Base-by-base conservation (phyloP, 2,329 filamentous ascomycete genomes). In the Colletotrichum sojae region DNA sequence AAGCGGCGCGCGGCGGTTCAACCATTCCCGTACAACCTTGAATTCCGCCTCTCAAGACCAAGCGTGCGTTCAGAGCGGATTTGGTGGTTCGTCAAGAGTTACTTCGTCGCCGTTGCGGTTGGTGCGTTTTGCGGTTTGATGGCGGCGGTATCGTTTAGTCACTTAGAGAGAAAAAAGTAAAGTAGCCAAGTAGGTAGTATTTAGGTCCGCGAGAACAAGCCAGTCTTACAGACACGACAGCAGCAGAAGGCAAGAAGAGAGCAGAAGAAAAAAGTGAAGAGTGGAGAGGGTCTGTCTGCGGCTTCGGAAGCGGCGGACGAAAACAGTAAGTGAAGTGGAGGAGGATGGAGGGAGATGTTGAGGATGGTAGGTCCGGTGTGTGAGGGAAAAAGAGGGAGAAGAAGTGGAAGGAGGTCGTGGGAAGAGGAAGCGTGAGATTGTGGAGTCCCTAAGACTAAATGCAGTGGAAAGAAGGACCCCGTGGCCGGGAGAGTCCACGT, bases 381-480 rank as follows among this genome's bases (percentile, higher is more conserved):
- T 63, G 64, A 68, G 67, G 67, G 64, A 63, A 63, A 70, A 70
- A 63, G 57, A 48, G 31, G 58, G 27, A 58, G 64, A 68, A 68
- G 67, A 63, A 15, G 53, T n/a, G 57, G 53, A 58, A 70, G 57
- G 43, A 52, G 53, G 64, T 51, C 31, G 46, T 63, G 54, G 51
- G 63, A 43, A 27, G 45, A 58, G 48, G 18, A 70, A n/a, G 40
- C 46, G 64, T 57, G 57, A 63, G 67, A 69, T 18, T 63, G 67
- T 70, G 64, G 67, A 54, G 67, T 68, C 25, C n/a, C 56, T 56
- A 53, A 48, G 57, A 66, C 51, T 27, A 36, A 25, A 18, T 36
- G 20, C 18, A 10, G 22, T 51, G 31, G 22, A 20, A 20, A 58
- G 31, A 20, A 58, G 60, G 62, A 69, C 56, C 62, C 66, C 51